Conservation (phyloP, 257 asterid genomes). For the Mitragyna speciosa region DNA sequence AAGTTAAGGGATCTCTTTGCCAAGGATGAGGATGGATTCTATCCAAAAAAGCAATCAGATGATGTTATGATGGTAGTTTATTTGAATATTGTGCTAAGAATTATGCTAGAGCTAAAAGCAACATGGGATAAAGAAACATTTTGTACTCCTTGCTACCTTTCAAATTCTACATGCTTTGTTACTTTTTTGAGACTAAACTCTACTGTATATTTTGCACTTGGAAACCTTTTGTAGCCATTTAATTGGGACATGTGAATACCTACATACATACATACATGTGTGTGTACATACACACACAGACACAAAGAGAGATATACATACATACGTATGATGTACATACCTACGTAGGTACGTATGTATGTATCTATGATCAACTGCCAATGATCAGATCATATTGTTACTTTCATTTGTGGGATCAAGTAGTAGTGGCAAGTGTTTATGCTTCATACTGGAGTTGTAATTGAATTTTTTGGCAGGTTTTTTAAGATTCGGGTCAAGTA, state of each 20-base stretch:
- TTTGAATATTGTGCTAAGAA: constrained; percentile 77
- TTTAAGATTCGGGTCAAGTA: no score
- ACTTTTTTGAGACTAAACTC: neutral
- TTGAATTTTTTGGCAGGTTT: no score
- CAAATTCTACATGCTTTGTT: constrained; percentile 12
- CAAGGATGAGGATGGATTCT: constrained; percentile 71
- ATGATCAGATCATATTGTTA: no score
- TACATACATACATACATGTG: no score
- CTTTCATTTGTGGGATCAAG: no score
- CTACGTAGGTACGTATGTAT: no score
- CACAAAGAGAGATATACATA: no score
- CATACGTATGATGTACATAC: no score
- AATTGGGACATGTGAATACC: neutral
- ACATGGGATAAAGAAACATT: constrained; percentile 19
- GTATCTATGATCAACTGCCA: no score
- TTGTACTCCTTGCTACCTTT: neutral
- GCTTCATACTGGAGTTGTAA: no score
- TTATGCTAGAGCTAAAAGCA: constrained; percentile 39
- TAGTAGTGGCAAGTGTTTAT: no score
- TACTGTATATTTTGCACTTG: neutral
- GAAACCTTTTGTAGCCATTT: neutral
- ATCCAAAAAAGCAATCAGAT: constrained; percentile 78
- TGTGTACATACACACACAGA: no score
- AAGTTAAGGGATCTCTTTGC: constrained; percentile 49
- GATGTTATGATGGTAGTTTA: constrained; percentile 81